Conservation (phyloP, 768 basidiomycete species). For the Calvatia gigantea region DNA sequence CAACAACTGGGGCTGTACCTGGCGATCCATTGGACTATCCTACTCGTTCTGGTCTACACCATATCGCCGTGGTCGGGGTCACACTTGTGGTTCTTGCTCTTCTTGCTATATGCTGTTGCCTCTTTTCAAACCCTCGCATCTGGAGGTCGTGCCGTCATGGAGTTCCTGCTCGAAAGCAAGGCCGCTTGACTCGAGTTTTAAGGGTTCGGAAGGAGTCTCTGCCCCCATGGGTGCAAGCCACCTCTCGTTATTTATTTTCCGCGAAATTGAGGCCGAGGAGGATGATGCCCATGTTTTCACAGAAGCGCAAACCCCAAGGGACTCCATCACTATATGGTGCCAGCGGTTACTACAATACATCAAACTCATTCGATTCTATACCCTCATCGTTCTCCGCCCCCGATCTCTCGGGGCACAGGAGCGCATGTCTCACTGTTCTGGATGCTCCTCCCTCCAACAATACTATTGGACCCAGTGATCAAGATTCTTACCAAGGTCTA, state of each 20-base stretch:
- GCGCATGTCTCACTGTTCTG: too few relatives aligned
- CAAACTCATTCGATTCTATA: slow-evolving; percentile 3
- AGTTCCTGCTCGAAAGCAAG: neutral
- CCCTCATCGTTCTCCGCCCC: slow-evolving; percentile 8
- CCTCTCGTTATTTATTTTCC: neutral
- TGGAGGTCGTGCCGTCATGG: neutral
- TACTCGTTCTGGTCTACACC: neutral
- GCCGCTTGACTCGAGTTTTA: neutral
- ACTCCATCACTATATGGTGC: too few relatives aligned
- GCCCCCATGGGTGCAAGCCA: slow-evolving; percentile 1
- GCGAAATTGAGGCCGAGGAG: too few relatives aligned
- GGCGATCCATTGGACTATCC: too few relatives aligned
- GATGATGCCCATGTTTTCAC: too few relatives aligned
- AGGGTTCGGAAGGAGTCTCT: neutral
- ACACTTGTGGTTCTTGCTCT: neutral
- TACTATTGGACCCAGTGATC: too few relatives aligned
- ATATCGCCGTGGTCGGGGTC: slow-evolving; percentile 4
- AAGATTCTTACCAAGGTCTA: neutral
- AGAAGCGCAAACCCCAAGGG: too few relatives aligned
- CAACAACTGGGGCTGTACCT: too few relatives aligned
- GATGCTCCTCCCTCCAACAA: too few relatives aligned
- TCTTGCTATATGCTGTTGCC: neutral
- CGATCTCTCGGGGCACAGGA: too few relatives aligned
- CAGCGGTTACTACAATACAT: neutral
- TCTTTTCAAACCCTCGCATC: slow-evolving; percentile 6